Conservation (phyloP, 2,329 filamentous ascomycete genomes). For the Neonectria faginata region DNA sequence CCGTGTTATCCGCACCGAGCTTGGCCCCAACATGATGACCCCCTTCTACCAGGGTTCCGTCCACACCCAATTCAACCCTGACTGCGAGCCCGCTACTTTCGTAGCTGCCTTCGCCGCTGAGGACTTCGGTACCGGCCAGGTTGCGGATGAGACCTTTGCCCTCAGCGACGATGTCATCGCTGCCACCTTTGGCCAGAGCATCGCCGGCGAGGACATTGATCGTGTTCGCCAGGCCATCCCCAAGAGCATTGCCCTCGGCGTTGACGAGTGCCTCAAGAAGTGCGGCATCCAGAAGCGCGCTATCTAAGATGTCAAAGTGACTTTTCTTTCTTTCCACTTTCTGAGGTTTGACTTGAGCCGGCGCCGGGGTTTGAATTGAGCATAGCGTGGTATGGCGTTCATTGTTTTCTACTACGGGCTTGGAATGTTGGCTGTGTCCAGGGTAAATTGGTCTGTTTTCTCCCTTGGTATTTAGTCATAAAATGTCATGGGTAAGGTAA, state of each 20-base stretch:
- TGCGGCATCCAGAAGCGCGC: constrained; percentile 55
- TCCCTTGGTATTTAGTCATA: neutral
- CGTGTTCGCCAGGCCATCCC: constrained; percentile 57
- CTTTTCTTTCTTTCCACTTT: neutral
- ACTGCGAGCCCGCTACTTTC: constrained; percentile 63
- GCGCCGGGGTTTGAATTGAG: constrained; percentile 8
- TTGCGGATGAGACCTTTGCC: constrained; percentile 63
- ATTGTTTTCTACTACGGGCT: neutral
- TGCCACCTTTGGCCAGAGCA: constrained; percentile 59
- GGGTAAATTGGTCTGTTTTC: constrained; percentile 15
- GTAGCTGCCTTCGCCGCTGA: constrained; percentile 62
- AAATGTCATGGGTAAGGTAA: neutral
- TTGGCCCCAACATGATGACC: constrained; percentile 61
- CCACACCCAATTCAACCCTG: constrained; percentile 68
- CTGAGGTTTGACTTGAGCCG: neutral
- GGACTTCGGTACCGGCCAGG: constrained; percentile 64
- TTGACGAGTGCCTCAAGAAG: constrained; percentile 62
- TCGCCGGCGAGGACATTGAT: constrained; percentile 60
- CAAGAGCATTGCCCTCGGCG: constrained; percentile 61
- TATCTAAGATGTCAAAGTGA: constrained; percentile 24
- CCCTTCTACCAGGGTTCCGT: constrained; percentile 66
- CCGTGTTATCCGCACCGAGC: constrained; percentile 56
- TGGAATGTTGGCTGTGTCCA: neutral
- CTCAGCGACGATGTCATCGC: constrained; percentile 58
- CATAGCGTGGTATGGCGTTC: constrained; percentile 2